Base-by-base conservation (phyloP, 1,284 basidiomycete genomes). In the Ustilago cynodontis region DNA sequence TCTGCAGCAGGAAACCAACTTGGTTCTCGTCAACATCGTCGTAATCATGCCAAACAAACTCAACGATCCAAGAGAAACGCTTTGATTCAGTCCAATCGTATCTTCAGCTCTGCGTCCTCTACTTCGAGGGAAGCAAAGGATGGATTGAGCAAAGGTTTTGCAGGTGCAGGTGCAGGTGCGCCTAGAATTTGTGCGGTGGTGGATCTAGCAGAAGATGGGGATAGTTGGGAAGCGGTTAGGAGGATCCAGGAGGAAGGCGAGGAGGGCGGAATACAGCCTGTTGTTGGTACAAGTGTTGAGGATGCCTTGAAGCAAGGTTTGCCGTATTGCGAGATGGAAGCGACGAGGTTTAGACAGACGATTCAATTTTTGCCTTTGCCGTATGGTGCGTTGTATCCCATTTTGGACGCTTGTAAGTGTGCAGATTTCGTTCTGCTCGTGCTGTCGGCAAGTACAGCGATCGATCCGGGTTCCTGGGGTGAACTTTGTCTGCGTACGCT, bases 381-480 rank as follows among this genome's bases (percentile, higher is more conserved):
- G 3, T 81, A 85, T 68, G 84, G 81, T 39, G 82, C 82, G 4
- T 82, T 94, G 45, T 95, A 94, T 83, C 89, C 91, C 2, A 90
- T 93, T 0, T 89, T 99, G 39, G 95, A 98, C 83, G 92, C 92
- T 0, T 93, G 92, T 82, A 92, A 94, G 83, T 92, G 91, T 2
- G 93, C 94, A 13, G 96, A 99, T 87, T 98, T 97, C 82, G 91
- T 95, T 47, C 88, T 98, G 14, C 90, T 97, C 72, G 89, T 92
- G 5, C 89, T 98, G 31, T 97, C 94, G 1, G 90, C 93, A 35
- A 88, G 89, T 14, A 88, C 92, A 16, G 94, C 98, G 86, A 95
- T 98, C 2, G 90, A 93, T 67, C 80, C 81, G 0, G 84, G 83
- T 14, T 85, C 88, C 4, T 93, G 93, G 90, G 95, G 95, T 31